Evolutionary conservation across 2,329 filamentous ascomycete genomes (phyloP), one percentile per base, ranked within the genome.

Genomic region (Sporothrix sp.): DNA sequence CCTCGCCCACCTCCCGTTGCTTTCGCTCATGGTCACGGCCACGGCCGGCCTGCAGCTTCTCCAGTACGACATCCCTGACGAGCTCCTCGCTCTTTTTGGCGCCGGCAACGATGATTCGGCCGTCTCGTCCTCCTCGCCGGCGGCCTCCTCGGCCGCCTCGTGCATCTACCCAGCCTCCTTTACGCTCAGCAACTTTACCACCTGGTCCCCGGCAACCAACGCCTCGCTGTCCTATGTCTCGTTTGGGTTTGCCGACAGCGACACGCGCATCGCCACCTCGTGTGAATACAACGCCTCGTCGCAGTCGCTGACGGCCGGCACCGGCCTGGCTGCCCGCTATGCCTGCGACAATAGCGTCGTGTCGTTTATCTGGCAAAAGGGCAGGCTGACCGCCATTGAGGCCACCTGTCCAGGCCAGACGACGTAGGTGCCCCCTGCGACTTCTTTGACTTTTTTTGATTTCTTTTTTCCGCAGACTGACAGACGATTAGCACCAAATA

Each of bases 221-320:
- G 57, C 66, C 51, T 65, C 58, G 16, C 59, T 58, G 7, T 36
- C 50, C 10, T 56, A 50, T 28, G 59, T 70, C 54, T 56, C 64
- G 49, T 76, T 76, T 56, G 59, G 53, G 46, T 76, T 67, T 59
- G 46, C 59, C 35, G 71, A 75, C 56, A 43, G 59, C 10, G 61
- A 57, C n/a, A 74, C 71, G 16, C 55, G 58, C 2, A 59, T 71
- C 43, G 58, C 59, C n/a, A 72, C 71, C 7, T 10, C 51, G 9
- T 77, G 74, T 61, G 61, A 65, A 33, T 67, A 65, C 59, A 72
- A 76, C 58, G 62, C 65, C 16, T 66, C 65, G 7, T 73, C 72
- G 3, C 56, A 56, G 32, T 63, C 69, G 8, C 60, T 66, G 14
- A 54, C 52, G 1, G 51, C 48, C 20, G 62, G 58, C 38, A 50